Evolutionary conservation across 208 protist species (phyloP), one percentile per base, ranked within the genome.

Genomic region (Leishmania arabica): DNA sequence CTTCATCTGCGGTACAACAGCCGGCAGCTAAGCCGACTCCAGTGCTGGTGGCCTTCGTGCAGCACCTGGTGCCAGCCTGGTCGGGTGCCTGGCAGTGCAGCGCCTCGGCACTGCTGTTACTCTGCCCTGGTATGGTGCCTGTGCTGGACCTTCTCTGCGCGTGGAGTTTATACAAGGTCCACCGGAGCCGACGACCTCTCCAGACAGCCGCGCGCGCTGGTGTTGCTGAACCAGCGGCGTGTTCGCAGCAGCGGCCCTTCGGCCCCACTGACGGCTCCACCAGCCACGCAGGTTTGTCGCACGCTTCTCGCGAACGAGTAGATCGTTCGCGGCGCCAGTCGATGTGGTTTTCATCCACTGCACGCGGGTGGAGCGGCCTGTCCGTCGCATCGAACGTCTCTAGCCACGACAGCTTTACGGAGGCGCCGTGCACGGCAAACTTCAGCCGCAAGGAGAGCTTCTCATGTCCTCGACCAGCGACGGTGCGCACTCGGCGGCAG

Each of bases 381-480:
- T 66, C 72, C 24, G 53, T 34, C 72, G 24, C 31, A 11, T 65
- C 68, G 17, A 69, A 72, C n/a, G 24, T 53, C 65, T 58, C 81
- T 2, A 49, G 49, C 54, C 62, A 81, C 68, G 53, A 68, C 60
- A 82, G 74, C 66, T 60, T 85, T 60, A 62, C 65, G 24, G 49
- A 79, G 6, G 53, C 37, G 8, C n/a, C 71, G 4, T 31, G 15
- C 5, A 15, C 9, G 5, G 53, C 54, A 7, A 76, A 68, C 34
- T 42, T 49, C 19, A 42, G 19, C n/a, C 69, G 17, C 49, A 82
- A 83, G 58, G 82, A 86, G 51, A 84, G 82, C 64, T 86, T 80
- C 72, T 89, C 86, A 21, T 74, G 53, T 8, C 81, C 83, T 17
- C 79, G 45, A 2, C 70, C 75, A 0, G 49, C 86, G 45, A 76